Base-by-base conservation (phyloP, 345 rosid species). In the Clausena lansium region DNA sequence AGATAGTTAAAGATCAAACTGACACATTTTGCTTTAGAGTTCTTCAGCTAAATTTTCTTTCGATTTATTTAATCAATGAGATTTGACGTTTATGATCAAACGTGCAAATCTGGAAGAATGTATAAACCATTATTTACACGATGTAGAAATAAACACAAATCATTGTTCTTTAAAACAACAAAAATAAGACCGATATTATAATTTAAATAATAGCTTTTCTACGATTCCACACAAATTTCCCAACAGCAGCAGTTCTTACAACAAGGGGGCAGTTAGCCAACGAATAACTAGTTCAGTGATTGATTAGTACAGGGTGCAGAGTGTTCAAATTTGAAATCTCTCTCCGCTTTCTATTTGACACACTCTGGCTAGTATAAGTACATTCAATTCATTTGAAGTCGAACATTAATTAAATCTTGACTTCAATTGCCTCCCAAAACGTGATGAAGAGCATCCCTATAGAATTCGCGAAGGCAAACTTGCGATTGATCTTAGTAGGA, bases 381-480 rank as follows among this genome's bases (percentile, higher is more conserved):
- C 76, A 36, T 57, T 65, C 35, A n/a, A 7, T 36, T 14, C 27
- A 32, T 47, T 60, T 22, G 30, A 54, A 41, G 30, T 22, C 59
- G 27, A 70, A 55, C 45, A 35, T 41, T 24, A 74, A 64, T 2
- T 45, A 47, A 38, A 76, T 59, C 58, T 19, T 22, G 30, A 32
- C 39, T 59, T 63, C 75, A 20, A n/a, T 35, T 73, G 41, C 65
- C 78, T 28, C 36, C 58, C 8, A 14, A 30, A 75, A 60, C 7
- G 50, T 27, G 14, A 54, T 28, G 64, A n/a, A 60, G 64, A 30
- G 64, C 47, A 41, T 27, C 14, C 25, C 38, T 36, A 57, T 50
- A 73, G 63, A 61, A 72, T 33, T 78, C 28, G 67, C 65, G 47
- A 66, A 76, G 32, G 11, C 10, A 52, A 61, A 50, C 39, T 45